Evolutionary conservation across 1,139 yeast species (phyloP).

Genomic region (Hansenula lynferdii): DNA sequence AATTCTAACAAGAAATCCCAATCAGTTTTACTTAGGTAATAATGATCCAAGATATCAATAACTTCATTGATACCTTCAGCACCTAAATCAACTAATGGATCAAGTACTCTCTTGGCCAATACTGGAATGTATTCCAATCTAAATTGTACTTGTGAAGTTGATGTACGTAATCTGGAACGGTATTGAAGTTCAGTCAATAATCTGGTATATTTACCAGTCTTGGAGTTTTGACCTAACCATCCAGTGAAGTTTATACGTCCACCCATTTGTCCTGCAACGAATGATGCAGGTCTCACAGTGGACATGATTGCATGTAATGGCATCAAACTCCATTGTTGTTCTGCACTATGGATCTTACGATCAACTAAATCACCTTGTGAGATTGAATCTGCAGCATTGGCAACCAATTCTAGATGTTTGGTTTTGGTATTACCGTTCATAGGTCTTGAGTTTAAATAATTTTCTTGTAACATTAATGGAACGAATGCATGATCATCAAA

Average conservation of each 20-base stretch:
- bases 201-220: constrained; percentile 71
- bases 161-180: constrained; percentile 76
- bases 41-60: constrained; percentile 70
- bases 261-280: constrained; percentile 66
- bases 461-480: constrained; percentile 95
- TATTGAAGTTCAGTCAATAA: constrained; percentile 84
- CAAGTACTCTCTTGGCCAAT: constrained; percentile 47
- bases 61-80: constrained; percentile 62
- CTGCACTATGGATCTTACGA: constrained; percentile 77
- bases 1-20: constrained; percentile 86
- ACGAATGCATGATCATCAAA: constrained; percentile 94
- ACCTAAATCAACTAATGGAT: constrained; percentile 50
- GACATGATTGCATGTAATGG: constrained; percentile 92
- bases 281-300: constrained; percentile 74
- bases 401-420: constrained; percentile 58
- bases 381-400: constrained; percentile 81
- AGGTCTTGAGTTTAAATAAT: constrained; percentile 69
- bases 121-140: constrained; percentile 75
- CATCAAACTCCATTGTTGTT: constrained; percentile 93
- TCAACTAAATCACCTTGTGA: constrained; percentile 81
- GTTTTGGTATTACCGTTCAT: constrained; percentile 31
- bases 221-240: constrained; percentile 92
- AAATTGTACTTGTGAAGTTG: constrained; percentile 71
- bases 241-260: constrained; percentile 76
- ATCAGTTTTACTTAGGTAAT: constrained; percentile 83